Percentiles rank a stretch among this genome's conserved stretches.
phyloP scores from a whole-genome alignment of 2,329 filamentous ascomycete genomes.

The Aspergillus intermedius region DNA sequence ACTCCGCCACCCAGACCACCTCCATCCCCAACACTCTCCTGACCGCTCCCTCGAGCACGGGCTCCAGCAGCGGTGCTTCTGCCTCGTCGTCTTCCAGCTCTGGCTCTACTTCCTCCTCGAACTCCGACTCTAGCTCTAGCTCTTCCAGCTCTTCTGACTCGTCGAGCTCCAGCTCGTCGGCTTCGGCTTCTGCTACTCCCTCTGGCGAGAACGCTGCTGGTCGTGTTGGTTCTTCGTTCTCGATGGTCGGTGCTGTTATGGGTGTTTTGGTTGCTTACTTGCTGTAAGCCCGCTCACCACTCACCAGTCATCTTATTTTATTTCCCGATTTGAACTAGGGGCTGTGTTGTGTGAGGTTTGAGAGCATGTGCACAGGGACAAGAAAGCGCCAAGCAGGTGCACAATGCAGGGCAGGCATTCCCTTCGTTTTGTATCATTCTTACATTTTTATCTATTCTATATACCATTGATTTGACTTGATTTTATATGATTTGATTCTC shows the following conservation, averaged over 20 bases:
- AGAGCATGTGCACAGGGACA: too few relatives aligned
- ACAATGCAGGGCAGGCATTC: too few relatives aligned
- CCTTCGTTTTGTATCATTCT: background rate
- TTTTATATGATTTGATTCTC: background rate
- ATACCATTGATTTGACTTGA: background rate
- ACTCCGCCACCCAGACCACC: conserved; percentile 4
- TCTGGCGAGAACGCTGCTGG: conserved; percentile 3
- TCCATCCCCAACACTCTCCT: conserved; percentile 11
- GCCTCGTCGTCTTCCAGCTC: conserved; percentile 10
- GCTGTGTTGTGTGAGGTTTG: too few relatives aligned
- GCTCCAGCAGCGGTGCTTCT: conserved; percentile 2
- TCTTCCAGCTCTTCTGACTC: background rate
- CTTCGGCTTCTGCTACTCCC: background rate
- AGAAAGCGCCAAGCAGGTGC: too few relatives aligned
- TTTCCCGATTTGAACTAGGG: too few relatives aligned
- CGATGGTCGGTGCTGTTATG: conserved; percentile 14
- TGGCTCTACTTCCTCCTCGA: conserved; percentile 9
- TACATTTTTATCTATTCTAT: background rate
- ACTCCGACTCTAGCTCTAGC: background rate
- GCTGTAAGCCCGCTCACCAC: background rate
- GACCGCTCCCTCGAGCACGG: conserved; percentile 12
- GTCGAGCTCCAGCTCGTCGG: background rate
- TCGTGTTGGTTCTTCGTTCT: conserved; percentile 9
- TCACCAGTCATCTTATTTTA: too few relatives aligned
- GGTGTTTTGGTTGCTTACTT: background rate